phyloP scores from a whole-genome alignment of 306 rosid species.

The Alnus glutinosa region DNA sequence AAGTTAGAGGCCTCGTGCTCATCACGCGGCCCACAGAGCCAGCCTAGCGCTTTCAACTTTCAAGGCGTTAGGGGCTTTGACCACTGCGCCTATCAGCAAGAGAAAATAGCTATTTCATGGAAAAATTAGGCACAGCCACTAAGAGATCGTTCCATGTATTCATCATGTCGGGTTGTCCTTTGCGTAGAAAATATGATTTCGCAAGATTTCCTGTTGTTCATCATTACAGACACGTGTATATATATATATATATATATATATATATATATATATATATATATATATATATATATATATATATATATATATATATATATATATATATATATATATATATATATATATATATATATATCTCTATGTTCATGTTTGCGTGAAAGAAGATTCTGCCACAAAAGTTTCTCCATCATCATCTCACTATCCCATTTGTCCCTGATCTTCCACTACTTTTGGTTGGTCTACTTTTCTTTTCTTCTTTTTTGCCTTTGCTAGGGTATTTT shows the following conservation, averaged over 20 bases:
- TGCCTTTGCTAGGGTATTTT: not conserved
- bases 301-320: not conserved
- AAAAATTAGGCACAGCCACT: no score
- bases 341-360: not conserved
- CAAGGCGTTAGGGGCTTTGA: no score
- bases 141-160: no score
- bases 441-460: not conserved
- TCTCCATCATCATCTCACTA: not conserved
- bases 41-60: no score
- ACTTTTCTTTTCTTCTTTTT: not conserved
- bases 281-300: not conserved
- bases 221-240: not conserved
- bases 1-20: no score
- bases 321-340: no score
- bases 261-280: no score
- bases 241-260: not conserved
- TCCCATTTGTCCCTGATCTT: constrained; percentile 2
- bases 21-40: no score
- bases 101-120: no score
- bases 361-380: not conserved
- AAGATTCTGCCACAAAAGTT: not conserved
- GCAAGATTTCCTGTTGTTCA: not conserved
- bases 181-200: not conserved
- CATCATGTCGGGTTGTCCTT: not conserved
- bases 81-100: no score